Evolutionary conservation across 2,329 filamentous ascomycete genomes (phyloP).

Genomic region (Aspergillus hortae): DNA sequence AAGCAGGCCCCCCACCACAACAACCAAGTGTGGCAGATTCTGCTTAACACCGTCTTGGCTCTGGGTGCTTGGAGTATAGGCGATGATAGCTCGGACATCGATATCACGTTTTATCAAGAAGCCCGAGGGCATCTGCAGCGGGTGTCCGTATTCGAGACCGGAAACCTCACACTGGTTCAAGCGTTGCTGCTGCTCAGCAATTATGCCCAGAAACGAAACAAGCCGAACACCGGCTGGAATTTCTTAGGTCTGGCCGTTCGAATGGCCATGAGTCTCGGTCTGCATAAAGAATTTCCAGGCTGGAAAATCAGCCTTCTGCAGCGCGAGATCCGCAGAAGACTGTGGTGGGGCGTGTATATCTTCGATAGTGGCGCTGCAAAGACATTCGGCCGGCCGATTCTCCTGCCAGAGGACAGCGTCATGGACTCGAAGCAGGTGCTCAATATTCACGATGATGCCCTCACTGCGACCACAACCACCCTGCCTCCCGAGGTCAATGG

Average conservation of each 20-base stretch:
- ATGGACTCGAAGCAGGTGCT: conserved; percentile 44
- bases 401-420: conserved; percentile 42
- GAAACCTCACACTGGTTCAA: conserved; percentile 49
- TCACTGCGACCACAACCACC: conserved; percentile 35
- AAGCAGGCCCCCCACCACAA: conserved; percentile 42
- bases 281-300: conserved; percentile 50
- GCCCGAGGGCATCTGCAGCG: conserved; percentile 46
- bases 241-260: conserved; percentile 48
- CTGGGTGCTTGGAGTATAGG: conserved; percentile 45
- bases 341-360: conserved; percentile 45
- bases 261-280: conserved; percentile 49
- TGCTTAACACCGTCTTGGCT: conserved; percentile 45
- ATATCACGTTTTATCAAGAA: conserved; percentile 46
- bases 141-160: conserved; percentile 46
- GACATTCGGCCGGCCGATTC: conserved; percentile 48
- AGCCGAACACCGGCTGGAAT: conserved; percentile 50
- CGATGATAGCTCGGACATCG: conserved; percentile 39
- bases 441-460: conserved; percentile 43
- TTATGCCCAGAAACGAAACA: conserved; percentile 50
- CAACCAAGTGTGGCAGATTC: conserved; percentile 43
- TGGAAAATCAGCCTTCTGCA: conserved; percentile 45
- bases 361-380: conserved; percentile 51
- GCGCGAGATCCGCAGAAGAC: conserved; percentile 38
- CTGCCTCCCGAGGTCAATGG: conserved; percentile 35
- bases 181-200: conserved; percentile 47